A percentile compares a stretch with the other conserved stretches of the same genome.
Conservation (phyloP, 2,329 filamentous ascomycete species). For the Parascedosporium putredinis region DNA sequence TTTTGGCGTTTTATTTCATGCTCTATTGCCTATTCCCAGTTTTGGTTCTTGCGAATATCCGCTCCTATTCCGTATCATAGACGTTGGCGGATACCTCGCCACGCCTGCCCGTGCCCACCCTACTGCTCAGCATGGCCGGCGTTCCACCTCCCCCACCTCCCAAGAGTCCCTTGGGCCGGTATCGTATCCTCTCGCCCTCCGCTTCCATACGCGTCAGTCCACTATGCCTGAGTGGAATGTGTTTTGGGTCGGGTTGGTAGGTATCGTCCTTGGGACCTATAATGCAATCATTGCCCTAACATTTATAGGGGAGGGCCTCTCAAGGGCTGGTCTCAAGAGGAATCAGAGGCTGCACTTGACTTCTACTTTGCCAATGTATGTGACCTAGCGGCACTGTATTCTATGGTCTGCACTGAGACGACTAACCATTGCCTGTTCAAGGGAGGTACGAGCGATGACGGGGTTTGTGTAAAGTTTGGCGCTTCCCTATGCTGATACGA, state of each 20-base stretch:
- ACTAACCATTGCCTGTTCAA: neutral
- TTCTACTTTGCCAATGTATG: conserved; percentile 48
- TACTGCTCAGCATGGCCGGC: neutral
- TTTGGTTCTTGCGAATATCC: too few species aligned
- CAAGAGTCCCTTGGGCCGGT: conserved; percentile 51
- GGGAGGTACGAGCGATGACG: neutral
- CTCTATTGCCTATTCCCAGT: too few species aligned
- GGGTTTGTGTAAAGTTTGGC: neutral
- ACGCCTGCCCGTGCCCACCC: neutral
- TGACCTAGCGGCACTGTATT: neutral
- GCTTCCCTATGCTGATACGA: neutral
- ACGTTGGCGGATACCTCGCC: too few species aligned
- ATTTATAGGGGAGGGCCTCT: conserved; percentile 38
- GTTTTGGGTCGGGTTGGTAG: conserved; percentile 48
- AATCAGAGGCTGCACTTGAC: conserved; percentile 54
- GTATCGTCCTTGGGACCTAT: neutral
- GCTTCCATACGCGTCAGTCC: conserved; percentile 59
- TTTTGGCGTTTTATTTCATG: too few species aligned
- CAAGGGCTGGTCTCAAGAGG: conserved; percentile 54
- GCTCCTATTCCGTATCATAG: too few species aligned
- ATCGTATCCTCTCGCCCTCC: conserved; percentile 55
- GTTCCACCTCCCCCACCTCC: conserved; percentile 33
- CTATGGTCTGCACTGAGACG: neutral
- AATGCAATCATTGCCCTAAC: neutral
- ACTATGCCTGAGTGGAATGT: conserved; percentile 55